Base-by-base conservation (phyloP, 2,329 filamentous ascomycete genomes). In the Hypoxylon sp. region DNA sequence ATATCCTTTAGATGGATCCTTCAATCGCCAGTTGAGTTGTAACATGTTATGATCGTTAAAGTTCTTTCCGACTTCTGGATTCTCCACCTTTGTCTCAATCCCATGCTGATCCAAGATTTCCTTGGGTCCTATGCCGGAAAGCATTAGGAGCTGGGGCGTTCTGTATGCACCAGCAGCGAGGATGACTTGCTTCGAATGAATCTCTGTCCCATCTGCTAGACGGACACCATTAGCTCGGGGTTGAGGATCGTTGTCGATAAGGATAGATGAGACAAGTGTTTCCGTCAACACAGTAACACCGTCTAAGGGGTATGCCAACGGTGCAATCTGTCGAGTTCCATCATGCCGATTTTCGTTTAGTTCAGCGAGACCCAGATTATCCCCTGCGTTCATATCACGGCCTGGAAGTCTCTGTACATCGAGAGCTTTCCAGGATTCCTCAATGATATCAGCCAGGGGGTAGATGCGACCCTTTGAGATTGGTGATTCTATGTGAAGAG, bases 361-460 rank as follows among this genome's bases (percentile, higher is more conserved):
- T 38, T 74, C 65, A 7, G 69, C 64, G 45, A 79, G 73, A 9
- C 71, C 70, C 13, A 78, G 63, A 41, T 75, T 60, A 34, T 68
- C 9, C 17, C 68, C 71, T 51, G 68, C 41, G 23, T 75, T 74
- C 38, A 61, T 45, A 36, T 75, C 73, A 9, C 21, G 30, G 2
- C 48, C 61, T 1, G 64, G 72, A 25, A 73, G 60, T 5, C 14
- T 55, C 5, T 61, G 30, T 2, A 80, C 68, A 5, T 80, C 80
- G 6, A 75, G n/a, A 4, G 75, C 72, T 13, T 68, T 60, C 78
- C 78, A 83, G 4, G 79, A 74, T 2, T 72, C 46, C 23, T 73
- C 66, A 2, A 78, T 51, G 0, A 68, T 65, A 1, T 76, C 69
- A 3, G 75, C 67, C 0, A 82, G 68, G 0, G 80, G 79, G 55